Conservation (phyloP, 768 basidiomycete species). For the Russula virescens region DNA sequence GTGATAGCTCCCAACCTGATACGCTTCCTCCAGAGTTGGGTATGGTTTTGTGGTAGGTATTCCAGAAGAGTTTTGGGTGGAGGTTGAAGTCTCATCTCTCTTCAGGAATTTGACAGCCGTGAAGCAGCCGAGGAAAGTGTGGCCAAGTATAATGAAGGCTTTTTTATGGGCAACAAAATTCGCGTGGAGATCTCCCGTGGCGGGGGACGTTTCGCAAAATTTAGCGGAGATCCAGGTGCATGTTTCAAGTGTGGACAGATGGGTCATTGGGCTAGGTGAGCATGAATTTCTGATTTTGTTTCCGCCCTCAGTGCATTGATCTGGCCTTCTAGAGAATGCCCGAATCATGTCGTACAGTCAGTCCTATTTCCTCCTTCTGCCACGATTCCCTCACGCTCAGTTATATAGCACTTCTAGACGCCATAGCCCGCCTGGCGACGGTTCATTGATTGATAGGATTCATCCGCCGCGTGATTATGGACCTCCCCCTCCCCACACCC, state of each 20-base stretch:
- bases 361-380: conserved; percentile 27
- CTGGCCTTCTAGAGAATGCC: conserved; percentile 57
- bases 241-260: conserved; percentile 83
- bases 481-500: conserved; percentile 34
- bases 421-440: conserved; percentile 38
- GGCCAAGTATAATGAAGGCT: conserved; percentile 82
- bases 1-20: conserved; percentile 11
- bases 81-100: neutral
- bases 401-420: conserved; percentile 35
- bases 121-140: conserved; percentile 85
- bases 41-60: conserved; percentile 89
- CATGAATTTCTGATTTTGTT: conserved; percentile 12
- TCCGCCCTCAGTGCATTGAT: conserved; percentile 6
- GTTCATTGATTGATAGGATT: conserved; percentile 53
- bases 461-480: conserved; percentile 49
- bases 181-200: conserved; percentile 83
- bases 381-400: conserved; percentile 28
- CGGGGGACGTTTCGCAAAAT: conserved; percentile 75
- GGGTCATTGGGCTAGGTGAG: conserved; percentile 87
- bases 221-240: conserved; percentile 78
- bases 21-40: conserved; percentile 51
- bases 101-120: conserved; percentile 74
- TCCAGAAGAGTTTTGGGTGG: neutral
- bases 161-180: conserved; percentile 90
- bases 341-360: conserved; percentile 48